These are phyloP conservation scores for Cyclospora cayetanensis DNA, from an alignment of 169 alveolate species.

Conservation along the genomic window DNA sequence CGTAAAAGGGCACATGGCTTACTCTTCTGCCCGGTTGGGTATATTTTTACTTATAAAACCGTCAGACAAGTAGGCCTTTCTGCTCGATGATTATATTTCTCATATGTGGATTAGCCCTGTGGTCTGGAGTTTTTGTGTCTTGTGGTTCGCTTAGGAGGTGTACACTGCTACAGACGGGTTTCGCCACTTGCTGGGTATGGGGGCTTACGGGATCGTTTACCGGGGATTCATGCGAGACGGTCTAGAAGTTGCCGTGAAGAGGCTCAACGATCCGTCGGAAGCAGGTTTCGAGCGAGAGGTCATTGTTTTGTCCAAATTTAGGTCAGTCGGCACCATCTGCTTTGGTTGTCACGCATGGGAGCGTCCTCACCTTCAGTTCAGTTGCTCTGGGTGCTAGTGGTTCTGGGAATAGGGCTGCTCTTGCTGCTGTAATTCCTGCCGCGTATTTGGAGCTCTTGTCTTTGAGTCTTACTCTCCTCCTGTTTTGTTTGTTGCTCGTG, in stretches of 20 bases:
- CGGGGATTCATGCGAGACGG: conserved; percentile 54
- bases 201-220: conserved; percentile 65
- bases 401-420: too few species aligned
- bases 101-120: neutral
- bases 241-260: conserved; percentile 59
- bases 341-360: too few species aligned
- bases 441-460: neutral
- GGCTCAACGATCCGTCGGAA: conserved; percentile 55
- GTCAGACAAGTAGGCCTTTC: too few species aligned
- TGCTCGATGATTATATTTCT: neutral
- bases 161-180: conserved; percentile 64
- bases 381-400: too few species aligned
- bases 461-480: neutral
- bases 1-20: too few species aligned
- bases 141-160: conserved; percentile 11
- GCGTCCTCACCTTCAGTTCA: too few species aligned
- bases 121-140: neutral
- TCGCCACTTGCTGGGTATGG: conserved; percentile 47
- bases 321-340: neutral
- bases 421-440: conserved; percentile 1
- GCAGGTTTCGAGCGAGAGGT: conserved; percentile 73
- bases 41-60: too few species aligned
- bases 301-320: conserved; percentile 75
- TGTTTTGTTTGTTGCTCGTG: neutral
- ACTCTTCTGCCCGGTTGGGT: too few species aligned